These are phyloP conservation scores for Pythium rishiriense DNA, from an alignment of 352 stramenopile species.

Conservation along the genomic window DNA sequence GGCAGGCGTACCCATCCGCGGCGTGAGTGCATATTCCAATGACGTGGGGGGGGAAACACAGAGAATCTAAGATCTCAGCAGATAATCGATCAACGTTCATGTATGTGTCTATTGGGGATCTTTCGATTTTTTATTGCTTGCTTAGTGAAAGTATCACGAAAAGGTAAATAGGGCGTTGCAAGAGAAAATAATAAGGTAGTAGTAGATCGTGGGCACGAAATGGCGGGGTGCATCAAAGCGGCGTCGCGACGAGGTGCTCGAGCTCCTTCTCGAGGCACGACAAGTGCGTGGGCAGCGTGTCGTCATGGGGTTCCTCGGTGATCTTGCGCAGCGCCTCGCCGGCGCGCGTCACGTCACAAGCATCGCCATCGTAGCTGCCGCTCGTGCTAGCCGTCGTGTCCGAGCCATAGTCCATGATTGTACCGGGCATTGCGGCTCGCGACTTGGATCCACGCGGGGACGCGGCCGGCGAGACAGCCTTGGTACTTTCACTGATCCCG, in stretches of 20 bases:
- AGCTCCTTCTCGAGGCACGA: constrained; percentile 49
- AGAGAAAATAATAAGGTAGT: constrained; percentile 12
- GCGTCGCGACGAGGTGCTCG: constrained; percentile 21
- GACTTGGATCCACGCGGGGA: background rate
- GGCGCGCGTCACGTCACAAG: background rate
- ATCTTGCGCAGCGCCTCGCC: constrained; percentile 17
- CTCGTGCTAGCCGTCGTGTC: constrained; percentile 61
- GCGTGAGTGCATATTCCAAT: too few relatives aligned
- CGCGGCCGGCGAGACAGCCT: background rate
- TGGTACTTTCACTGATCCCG: background rate
- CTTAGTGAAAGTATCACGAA: too few relatives aligned
- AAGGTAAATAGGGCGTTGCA: background rate
- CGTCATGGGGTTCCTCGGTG: constrained; percentile 25
- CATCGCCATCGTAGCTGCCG: constrained; percentile 44
- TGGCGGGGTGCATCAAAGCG: constrained; percentile 4
- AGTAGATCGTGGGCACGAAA: background rate
- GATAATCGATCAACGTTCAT: too few relatives aligned
- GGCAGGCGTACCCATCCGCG: constrained; percentile 9
- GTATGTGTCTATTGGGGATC: too few relatives aligned
- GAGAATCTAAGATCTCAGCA: too few relatives aligned
- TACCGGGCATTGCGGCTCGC: constrained; percentile 44
- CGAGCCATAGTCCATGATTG: constrained; percentile 34
- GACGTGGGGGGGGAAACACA: too few relatives aligned
- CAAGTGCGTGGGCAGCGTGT: constrained; percentile 28
- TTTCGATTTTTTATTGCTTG: too few relatives aligned